Evolutionary conservation across 225 moss, liverwort and hornwort species (phyloP).

Genomic region (Straminergon stramineum): DNA sequence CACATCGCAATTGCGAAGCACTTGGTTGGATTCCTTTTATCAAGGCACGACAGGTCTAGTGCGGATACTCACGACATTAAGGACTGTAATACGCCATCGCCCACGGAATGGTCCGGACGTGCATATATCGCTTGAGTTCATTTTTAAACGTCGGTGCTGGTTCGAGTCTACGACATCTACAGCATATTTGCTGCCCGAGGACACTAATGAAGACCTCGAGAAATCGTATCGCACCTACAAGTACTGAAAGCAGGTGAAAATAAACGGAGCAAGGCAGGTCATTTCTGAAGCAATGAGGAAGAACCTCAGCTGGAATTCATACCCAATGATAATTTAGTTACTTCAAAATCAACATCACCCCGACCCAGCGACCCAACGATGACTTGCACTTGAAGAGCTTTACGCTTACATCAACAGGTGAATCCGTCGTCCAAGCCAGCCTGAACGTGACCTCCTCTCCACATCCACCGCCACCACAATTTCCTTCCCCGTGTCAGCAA

Average conservation of each 20-base stretch:
- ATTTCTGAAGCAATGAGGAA: background rate
- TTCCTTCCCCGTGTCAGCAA: background rate
- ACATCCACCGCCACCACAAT: background rate
- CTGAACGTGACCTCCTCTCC: background rate
- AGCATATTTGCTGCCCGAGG: background rate
- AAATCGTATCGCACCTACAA: background rate
- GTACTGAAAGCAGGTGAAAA: background rate
- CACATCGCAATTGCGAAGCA: background rate
- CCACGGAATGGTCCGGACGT: background rate
- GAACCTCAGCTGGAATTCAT: background rate
- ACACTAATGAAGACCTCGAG: background rate
- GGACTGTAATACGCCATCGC: background rate
- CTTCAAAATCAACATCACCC: background rate
- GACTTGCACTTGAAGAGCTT: background rate
- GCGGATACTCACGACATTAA: background rate
- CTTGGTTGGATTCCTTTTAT: background rate
- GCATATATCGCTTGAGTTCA: background rate
- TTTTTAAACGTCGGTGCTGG: background rate
- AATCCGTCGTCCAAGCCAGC: background rate
- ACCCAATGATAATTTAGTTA: background rate
- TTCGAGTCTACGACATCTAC: background rate
- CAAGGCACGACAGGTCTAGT: background rate
- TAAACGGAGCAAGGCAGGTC: background rate
- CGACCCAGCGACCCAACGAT: background rate
- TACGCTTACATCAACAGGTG: background rate